Conservation (phyloP, 2,329 filamentous ascomycete species). For the Fusarium tuaranense region DNA sequence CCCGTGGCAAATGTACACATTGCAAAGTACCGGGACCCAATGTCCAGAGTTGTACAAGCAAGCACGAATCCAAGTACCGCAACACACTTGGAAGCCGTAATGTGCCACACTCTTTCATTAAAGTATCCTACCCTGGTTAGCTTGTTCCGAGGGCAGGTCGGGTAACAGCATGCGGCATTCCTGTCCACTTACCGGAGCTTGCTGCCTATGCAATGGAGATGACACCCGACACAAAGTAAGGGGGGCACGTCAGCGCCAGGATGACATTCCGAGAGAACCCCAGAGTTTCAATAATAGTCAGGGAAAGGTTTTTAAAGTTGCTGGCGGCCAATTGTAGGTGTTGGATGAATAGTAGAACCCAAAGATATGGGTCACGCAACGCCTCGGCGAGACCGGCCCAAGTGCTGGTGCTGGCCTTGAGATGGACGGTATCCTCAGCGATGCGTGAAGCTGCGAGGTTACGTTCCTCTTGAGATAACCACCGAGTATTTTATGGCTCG, state of each 20-base stretch:
- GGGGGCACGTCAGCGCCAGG: conserved; percentile 50
- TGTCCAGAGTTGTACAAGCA: conserved; percentile 43
- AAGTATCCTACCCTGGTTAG: background rate
- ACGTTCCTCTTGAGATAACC: conserved; percentile 57
- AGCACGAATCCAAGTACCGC: conserved; percentile 47
- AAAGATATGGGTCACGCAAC: conserved; percentile 57
- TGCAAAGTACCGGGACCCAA: conserved; percentile 36
- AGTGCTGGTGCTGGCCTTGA: conserved; percentile 52
- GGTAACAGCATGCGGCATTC: conserved; percentile 54
- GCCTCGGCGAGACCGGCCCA: conserved; percentile 59
- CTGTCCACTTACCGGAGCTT: conserved; percentile 57
- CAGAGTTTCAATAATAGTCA: conserved; percentile 42
- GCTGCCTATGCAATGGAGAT: conserved; percentile 37
- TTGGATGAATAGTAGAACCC: conserved; percentile 62
- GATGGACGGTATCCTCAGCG: conserved; percentile 59
- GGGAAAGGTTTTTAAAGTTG: conserved; percentile 53
- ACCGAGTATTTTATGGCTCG: conserved; percentile 56
- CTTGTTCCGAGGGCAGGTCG: fast-evolving
- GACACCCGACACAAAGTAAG: conserved; percentile 54
- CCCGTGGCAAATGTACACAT: conserved; percentile 54
- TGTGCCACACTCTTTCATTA: conserved; percentile 45
- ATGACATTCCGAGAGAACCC: conserved; percentile 41
- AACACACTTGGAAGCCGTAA: conserved; percentile 54
- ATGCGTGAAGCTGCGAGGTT: conserved; percentile 54
- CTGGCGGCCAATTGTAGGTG: conserved; percentile 63